Evolutionary conservation across 352 stramenopile species (phyloP).

Genomic region (Phytophthora boehmeriae): DNA sequence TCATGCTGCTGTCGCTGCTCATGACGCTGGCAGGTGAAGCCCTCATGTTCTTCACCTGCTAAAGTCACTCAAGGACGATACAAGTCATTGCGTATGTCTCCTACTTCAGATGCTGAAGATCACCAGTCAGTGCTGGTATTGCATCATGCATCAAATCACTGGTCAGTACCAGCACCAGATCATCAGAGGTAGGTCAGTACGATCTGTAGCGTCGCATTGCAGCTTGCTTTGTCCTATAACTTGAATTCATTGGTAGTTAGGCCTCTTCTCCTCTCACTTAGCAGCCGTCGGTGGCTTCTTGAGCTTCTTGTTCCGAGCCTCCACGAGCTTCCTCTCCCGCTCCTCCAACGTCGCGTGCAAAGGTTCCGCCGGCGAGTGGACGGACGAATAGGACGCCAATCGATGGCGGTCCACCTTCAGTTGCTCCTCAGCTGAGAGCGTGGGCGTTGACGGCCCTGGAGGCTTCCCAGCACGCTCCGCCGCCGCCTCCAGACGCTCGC

Average conservation of each 20-base stretch:
- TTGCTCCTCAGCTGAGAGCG: conserved; percentile 53
- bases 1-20: conserved; percentile 58
- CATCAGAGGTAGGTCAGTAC: too few relatives aligned
- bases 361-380: conserved; percentile 67
- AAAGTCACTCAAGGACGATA: conserved; percentile 25
- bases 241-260: conserved; percentile 40
- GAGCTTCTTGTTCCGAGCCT: conserved; percentile 29
- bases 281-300: conserved; percentile 30
- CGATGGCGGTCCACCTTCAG: conserved; percentile 70
- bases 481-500: conserved; percentile 51
- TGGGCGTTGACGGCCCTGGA: conserved; percentile 1
- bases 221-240: conserved; percentile 8
- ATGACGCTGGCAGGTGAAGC: conserved; percentile 56
- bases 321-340: conserved; percentile 29
- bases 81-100: conserved; percentile 8
- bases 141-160: too few relatives aligned
- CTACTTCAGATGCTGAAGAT: too few relatives aligned
- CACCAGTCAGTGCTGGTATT: too few relatives aligned
- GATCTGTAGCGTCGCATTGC: conserved; percentile 1
- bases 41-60: conserved; percentile 86
- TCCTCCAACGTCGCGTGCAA: conserved; percentile 36
- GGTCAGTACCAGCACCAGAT: too few relatives aligned
- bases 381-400: conserved; percentile 71
- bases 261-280: conserved; percentile 24
- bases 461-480: conserved; percentile 24